Base-by-base conservation (phyloP, 2,329 filamentous ascomycete genomes). In the Zasmidium citrigriseum region DNA sequence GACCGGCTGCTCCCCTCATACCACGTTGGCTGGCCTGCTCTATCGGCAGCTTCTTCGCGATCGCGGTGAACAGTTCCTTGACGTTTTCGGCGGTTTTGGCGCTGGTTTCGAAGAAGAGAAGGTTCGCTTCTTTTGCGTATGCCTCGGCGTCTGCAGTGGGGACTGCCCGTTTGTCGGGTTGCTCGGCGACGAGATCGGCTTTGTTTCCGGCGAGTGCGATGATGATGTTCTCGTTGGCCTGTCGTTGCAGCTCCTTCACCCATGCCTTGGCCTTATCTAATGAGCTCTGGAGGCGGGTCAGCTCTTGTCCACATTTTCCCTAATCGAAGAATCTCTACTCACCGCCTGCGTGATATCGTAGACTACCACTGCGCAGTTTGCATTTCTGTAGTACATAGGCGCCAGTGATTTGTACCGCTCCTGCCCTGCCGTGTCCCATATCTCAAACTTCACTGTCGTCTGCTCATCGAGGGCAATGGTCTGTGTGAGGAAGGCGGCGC, bases 281-380 rank as follows among this genome's bases (percentile, higher is more conserved):
- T 49, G 95, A 99, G 65, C 93, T 86, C 95, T 99, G 67, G 51
- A 11, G 7, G 14, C 18, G 47, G 29, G 55, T 78, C 61, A 64
- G 63, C 51, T 18, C 14, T 22, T 29, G 16, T 50, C 41, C 57
- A 55, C 34, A 16, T 52, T 57, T 67, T 64, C 41, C 38, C 20
- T 51, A 23, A 1, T 21, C 57, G 64, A 48, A 66, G 58, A 50
- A 60, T 46, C 59, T 24, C 10, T 48, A 50, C 90, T 63, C 88
- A 99, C 95, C 67, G 95, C 91, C 85, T 99, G 95, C 73, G 95
- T 99, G 73, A 99, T 98, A 79, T 99, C 95, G 78, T 99, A 99
- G 67, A 99, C 95, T 50, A 99, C 93, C 27, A 99, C 93, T 59
- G 96, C 95, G 80, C 95, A 98, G 85, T 99, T 98, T 69, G 96